Base-by-base conservation (phyloP, 1,284 basidiomycete species). In the Microbotryum intermedium region DNA sequence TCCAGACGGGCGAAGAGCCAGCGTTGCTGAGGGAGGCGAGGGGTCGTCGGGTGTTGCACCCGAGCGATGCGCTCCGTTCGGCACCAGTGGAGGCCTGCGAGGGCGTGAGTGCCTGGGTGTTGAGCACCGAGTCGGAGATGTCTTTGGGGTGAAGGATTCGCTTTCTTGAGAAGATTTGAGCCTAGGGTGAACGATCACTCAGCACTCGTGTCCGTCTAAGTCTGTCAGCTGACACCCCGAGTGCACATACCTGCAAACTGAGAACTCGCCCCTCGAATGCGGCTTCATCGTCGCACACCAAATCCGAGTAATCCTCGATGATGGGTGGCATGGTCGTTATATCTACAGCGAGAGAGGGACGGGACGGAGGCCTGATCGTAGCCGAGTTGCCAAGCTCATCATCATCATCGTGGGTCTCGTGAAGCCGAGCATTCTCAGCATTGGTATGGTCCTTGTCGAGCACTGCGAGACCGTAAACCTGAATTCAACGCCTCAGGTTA, bases 231-330 rank as follows among this genome's bases (percentile, higher is more conserved):
- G n/a, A n/a, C n/a, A 39, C 1, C 11, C 34, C 34, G 18, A 18
- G 34, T 18, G 34, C 9, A 34, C 65, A 60, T 59, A 88, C 87
- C 81, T 85, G 89, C 75, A 93, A 87, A 72, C 87, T 82, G 0
- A 83, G 83, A 3, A 93, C 81, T 74, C 90, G 90, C 64, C 82
- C 83, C 69, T 85, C 79, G 51, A 92, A 71, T 6, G 62, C 78
- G 46, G 53, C 55, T 16, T 79, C 79, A 61, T 87, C 88, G 34
- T 85, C 87, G 25, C 79, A 76, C 11, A 82, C 83, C 39, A 93
- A 76, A 72, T 94, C 90, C 7, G 90, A 93, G 71, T 91, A 93
- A 75, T 97, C 91, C 70, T 94, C 91, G 0, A 85, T 80, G 48
- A 88, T 62, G 1, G 68, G 58, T 10, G 54, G 50, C 23, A 69